Conservation (phyloP, 306 rosid species). For the Luffa aegyptiaca region DNA sequence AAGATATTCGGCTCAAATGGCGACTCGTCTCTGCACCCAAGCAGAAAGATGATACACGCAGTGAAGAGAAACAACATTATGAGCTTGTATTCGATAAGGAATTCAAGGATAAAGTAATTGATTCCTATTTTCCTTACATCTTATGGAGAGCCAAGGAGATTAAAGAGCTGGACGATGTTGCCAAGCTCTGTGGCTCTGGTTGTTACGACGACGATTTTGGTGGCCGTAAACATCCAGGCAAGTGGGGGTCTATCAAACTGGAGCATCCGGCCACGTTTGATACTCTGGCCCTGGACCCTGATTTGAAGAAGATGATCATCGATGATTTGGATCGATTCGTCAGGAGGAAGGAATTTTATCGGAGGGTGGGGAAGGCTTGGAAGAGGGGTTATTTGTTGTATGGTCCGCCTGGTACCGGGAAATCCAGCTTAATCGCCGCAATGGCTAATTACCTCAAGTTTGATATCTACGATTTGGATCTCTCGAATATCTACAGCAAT, state of each 20-base stretch:
- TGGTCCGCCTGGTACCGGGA: constrained; percentile 4
- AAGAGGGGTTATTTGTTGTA: background rate
- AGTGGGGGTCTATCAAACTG: background rate
- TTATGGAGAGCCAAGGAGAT: background rate
- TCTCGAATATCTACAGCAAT: background rate
- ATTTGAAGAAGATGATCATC: background rate
- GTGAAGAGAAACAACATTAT: background rate
- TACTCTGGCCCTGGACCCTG: background rate
- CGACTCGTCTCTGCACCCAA: background rate
- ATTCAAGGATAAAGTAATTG: background rate
- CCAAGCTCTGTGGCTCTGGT: background rate
- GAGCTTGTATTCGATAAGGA: background rate
- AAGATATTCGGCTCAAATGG: background rate
- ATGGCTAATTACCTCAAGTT: constrained; percentile 10
- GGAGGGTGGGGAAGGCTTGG: background rate
- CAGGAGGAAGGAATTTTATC: background rate
- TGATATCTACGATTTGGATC: constrained; percentile 3
- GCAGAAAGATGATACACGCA: rapidly evolving
- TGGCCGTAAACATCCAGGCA: background rate
- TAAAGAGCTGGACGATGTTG: background rate
- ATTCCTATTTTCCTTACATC: background rate
- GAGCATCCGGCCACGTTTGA: constrained; percentile 1
- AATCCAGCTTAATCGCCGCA: background rate
- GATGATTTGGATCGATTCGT: constrained; percentile 3
- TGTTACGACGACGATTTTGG: background rate